Percentiles rank a stretch among this genome's conserved stretches.
phyloP scores from a whole-genome alignment of 768 basidiomycete species.

The Lentinula aciculospora region DNA sequence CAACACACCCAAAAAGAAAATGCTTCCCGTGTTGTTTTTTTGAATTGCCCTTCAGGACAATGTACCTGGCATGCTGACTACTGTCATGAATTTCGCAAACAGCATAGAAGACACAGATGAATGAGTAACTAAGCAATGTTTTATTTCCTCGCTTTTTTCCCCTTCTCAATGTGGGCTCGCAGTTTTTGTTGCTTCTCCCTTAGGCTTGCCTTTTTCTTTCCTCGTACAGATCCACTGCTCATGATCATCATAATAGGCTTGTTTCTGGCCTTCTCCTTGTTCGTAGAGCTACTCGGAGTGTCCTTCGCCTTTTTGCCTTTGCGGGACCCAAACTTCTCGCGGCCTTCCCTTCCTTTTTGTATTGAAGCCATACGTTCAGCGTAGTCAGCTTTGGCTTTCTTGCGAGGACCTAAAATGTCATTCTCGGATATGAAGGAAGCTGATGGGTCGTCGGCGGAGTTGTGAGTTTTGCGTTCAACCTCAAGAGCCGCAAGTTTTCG shows the following conservation, averaged over 20 bases:
- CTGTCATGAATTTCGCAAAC: too few species aligned
- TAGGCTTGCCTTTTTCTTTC: slow-evolving; percentile 80
- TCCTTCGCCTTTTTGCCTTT: slow-evolving; percentile 93
- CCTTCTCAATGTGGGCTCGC: slow-evolving; percentile 67
- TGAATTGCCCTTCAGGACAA: too few species aligned
- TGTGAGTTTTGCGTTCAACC: slow-evolving; percentile 44
- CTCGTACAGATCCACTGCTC: slow-evolving; percentile 65
- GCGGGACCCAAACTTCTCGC: slow-evolving; percentile 86
- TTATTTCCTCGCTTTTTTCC: slow-evolving; percentile 40
- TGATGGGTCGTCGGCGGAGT: slow-evolving; percentile 18
- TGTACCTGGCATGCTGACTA: too few species aligned
- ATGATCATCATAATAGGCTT: slow-evolving; percentile 96
- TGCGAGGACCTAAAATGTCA: slow-evolving; percentile 90
- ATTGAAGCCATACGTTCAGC: slow-evolving; percentile 91
- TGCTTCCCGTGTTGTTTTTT: too few species aligned
- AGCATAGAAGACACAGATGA: too few species aligned
- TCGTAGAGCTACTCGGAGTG: slow-evolving; percentile 79
- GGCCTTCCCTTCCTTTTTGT: slow-evolving; percentile 87
- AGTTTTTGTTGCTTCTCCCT: slow-evolving; percentile 78
- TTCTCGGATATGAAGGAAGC: slow-evolving; percentile 77
- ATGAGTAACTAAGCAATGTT: background rate
- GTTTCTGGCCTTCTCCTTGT: slow-evolving; percentile 87
- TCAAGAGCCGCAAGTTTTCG: slow-evolving; percentile 84
- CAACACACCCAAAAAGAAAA: too few species aligned
- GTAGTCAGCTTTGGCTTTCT: slow-evolving; percentile 91